Conservation (phyloP, 495 filamentous ascomycete species). For the Chaetomidium leptoderma region DNA sequence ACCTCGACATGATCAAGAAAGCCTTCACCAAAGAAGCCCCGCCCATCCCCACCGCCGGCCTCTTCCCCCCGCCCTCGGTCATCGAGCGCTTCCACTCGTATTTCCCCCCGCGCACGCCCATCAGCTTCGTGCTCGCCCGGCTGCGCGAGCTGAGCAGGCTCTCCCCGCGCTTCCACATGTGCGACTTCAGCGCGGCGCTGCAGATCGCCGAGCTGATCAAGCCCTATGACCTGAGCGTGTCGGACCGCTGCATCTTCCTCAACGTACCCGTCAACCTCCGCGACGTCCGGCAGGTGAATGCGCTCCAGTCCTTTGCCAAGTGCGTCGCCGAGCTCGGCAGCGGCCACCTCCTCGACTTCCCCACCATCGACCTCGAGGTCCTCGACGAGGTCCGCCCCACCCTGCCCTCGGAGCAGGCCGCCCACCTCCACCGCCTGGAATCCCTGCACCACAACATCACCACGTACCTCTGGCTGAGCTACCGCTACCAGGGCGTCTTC, state of each 20-base stretch:
- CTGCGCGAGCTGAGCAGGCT: conserved; percentile 61
- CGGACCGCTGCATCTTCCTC: conserved; percentile 72
- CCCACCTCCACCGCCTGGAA: conserved; percentile 65
- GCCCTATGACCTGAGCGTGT: conserved; percentile 56
- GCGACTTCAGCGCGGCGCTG: conserved; percentile 54
- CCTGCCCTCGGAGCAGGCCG: conserved; percentile 6
- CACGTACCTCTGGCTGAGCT: conserved; percentile 81
- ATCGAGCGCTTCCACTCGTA: conserved; percentile 68
- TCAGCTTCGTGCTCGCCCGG: conserved; percentile 70
- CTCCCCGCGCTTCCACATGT: conserved; percentile 68
- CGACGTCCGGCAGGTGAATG: conserved; percentile 33
- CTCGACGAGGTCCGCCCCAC: conserved; percentile 46
- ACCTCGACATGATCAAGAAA: conserved; percentile 57
- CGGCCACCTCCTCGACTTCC: conserved; percentile 64
- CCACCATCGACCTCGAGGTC: conserved; percentile 59
- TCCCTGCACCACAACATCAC: conserved; percentile 74
- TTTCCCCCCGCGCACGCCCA: conserved; percentile 70
- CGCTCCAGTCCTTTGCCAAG: conserved; percentile 56
- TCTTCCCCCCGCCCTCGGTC: conserved; percentile 62
- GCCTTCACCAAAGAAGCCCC: conserved; percentile 60
- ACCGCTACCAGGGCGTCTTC: conserved; percentile 73
- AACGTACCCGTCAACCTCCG: conserved; percentile 55
- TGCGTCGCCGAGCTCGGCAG: conserved; percentile 61
- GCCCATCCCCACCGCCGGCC: conserved; percentile 67
- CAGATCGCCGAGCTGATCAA: conserved; percentile 67